Percentiles rank a stretch among this genome's conserved stretches.
phyloP scores from a whole-genome alignment of 1,284 basidiomycete genomes.

The Taiwanofungus camphoratus region DNA sequence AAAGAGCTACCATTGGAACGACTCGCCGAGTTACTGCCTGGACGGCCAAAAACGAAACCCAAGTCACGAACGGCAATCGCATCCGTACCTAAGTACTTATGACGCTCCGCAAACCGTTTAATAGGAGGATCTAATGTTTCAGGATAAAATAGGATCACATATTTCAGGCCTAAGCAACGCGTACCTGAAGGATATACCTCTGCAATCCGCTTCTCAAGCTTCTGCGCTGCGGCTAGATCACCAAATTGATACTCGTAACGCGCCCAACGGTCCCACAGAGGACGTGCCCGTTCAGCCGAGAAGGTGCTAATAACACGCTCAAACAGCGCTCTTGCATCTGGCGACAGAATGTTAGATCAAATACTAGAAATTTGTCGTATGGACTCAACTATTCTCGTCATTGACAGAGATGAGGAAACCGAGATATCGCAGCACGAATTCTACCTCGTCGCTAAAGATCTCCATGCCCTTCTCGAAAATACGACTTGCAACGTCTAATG shows the following conservation, averaged over 20 bases:
- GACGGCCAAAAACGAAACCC: constrained; percentile 57
- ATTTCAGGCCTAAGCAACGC: constrained; percentile 13
- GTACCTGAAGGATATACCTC: constrained; percentile 84
- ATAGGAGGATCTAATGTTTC: constrained; percentile 69
- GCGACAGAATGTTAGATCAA: constrained; percentile 7
- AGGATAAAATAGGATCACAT: constrained; percentile 3
- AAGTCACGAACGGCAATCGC: constrained; percentile 87
- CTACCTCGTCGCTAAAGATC: constrained; percentile 76
- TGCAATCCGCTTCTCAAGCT: constrained; percentile 83
- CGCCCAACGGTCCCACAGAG: constrained; percentile 95
- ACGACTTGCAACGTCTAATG: constrained; percentile 77
- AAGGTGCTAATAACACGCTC: constrained; percentile 84
- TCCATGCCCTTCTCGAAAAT: constrained; percentile 97
- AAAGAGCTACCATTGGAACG: constrained; percentile 26
- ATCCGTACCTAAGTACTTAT: constrained; percentile 85
- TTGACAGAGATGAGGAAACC: constrained; percentile 93
- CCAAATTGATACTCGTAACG: constrained; percentile 95
- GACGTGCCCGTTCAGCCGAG: constrained; percentile 72
- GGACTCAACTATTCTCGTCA: constrained; percentile 83
- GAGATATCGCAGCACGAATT: constrained; percentile 86
- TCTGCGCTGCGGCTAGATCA: constrained; percentile 83
- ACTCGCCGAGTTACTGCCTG: constrained; percentile 16
- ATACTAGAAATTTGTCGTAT: background rate
- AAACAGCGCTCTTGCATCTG: constrained; percentile 94
- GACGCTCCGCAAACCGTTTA: constrained; percentile 87